Evolutionary conservation across 768 basidiomycete species (phyloP), one percentile per base, ranked within the genome.

Genomic region (Vararia minispora): DNA sequence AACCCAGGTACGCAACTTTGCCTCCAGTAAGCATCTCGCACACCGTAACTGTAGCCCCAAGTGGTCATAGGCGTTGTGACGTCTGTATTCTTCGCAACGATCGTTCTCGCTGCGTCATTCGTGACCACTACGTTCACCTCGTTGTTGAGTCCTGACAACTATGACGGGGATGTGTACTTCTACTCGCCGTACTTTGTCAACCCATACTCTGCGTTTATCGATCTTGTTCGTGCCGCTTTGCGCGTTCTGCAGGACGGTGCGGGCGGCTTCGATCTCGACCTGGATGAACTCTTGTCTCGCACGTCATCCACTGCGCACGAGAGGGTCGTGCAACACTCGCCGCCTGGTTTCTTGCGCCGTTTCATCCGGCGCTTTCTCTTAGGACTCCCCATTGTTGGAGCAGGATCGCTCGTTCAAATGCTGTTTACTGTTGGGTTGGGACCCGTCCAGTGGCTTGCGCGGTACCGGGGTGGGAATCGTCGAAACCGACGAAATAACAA

Each of bases 341-440:
- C 72, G 11, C 60, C 61, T 2, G 63, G 77, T 26, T 41, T 83
- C 28, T 28, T 85, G 8, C 62, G 58, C 41, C 62, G 67, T 23
- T 72, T 86, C 47, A 44, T 81, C 37, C 73, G 71, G 28, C 75
- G 84, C n/a, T 79, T 88, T 54, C 47, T 88, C 10, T 54, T 89
- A 18, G 86, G 86, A 17, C 62, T 88, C 11, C 84, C 86, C 21
- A 66, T 87, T 40, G 69, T 89, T 10, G 84, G 85, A 8, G 82
- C 80, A 28, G 74, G 74, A 14, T 86, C 81, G 12, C 56, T 88
- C 29, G 69, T 85, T 13, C 80, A 83, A 37, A 72, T 84, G 71
- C 57, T 88, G 12, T 76, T 49, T 9, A 72, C 80, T 3, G 53
- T 76, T 6, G 55, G 79, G 40, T 63, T 83, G 32, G 74, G 69